Evolutionary conservation across 106 monocot species (phyloP), one percentile per base, ranked within the genome.

Genomic region (Posidonia australis): DNA sequence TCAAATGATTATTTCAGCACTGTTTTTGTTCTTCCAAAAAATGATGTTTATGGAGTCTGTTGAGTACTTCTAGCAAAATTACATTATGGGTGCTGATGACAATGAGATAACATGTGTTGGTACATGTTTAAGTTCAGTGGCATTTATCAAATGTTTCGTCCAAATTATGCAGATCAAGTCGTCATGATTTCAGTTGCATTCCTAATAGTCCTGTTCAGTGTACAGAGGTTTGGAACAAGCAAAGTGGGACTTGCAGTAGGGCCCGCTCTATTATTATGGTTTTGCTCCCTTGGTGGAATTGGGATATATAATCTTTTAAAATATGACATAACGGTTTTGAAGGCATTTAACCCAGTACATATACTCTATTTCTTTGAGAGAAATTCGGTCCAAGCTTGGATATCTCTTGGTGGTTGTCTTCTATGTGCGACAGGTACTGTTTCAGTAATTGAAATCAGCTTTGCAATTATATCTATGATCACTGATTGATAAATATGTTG

Each of bases 251-350:
- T 92, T 76, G 87, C 59, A 22, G 71, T 92, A 54, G 92, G 92
- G 30, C 92, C 92, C 71, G 79, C 84, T 73, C 73, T 92, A 53
- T 80, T 92, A 55, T 61, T 92, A 80, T 92, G 92, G 92, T 87
- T 92, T 80, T 92, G 77, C 44, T 87, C 77, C 25, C 84, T 92
- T 66, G 92, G 87, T 36, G 75, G 70, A 7, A 78, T 87, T 76
- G 92, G 92, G 13, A 80, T 87, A 43, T 92, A 77, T 72, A 92
- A 92, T 72, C 84, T 92, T 43, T 46, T 75, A 13, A 84, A 71
- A 71, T 82, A 92, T 74, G 84, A 76, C 28, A 65, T 61, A 26
- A 60, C 67, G 20, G 92, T 71, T 63, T 74, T 87, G 42, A 79
- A 64, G 54, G 92, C 92, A 67, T 87, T 92, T 36, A 87, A 80